These are phyloP conservation scores for Hondaea fermentalgiana DNA, from an alignment of 108 stramenopile genomes.

Conservation along the genomic window DNA sequence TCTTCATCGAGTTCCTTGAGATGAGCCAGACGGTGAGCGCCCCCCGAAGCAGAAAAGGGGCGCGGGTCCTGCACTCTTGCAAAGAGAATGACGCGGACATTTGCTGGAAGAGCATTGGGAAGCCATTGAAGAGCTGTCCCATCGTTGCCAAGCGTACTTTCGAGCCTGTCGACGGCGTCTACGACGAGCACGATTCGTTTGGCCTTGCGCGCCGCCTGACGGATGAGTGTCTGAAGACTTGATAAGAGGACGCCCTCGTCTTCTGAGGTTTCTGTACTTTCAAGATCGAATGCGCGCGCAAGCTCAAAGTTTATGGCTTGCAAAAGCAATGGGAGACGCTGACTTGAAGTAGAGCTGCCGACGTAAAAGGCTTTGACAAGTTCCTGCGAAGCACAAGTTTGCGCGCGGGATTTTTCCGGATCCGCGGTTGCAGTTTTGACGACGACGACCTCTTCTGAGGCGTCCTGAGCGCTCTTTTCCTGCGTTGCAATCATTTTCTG, in stretches of 20 bases:
- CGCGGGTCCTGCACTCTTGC: neutral
- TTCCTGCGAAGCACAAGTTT: neutral
- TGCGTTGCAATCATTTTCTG: neutral
- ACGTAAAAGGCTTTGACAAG: neutral
- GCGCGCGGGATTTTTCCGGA: too few species aligned
- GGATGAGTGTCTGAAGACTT: neutral
- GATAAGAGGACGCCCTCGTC: neutral
- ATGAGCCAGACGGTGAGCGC: too few species aligned
- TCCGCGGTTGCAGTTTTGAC: too few species aligned
- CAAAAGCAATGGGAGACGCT: neutral
- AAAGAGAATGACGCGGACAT: neutral
- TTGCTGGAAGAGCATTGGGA: neutral
- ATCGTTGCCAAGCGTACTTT: neutral
- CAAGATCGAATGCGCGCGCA: neutral
- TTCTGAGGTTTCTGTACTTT: neutral
- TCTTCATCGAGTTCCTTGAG: neutral
- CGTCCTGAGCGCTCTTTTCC: too few species aligned
- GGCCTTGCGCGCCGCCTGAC: neutral
- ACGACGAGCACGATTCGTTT: neutral
- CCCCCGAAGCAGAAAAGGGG: neutral
- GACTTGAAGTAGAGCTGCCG: neutral
- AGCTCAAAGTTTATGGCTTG: neutral
- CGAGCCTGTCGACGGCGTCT: neutral
- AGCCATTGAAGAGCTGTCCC: neutral
- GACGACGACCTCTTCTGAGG: too few species aligned